phyloP scores from a whole-genome alignment of 345 rosid species.

The Populus simonii region DNA sequence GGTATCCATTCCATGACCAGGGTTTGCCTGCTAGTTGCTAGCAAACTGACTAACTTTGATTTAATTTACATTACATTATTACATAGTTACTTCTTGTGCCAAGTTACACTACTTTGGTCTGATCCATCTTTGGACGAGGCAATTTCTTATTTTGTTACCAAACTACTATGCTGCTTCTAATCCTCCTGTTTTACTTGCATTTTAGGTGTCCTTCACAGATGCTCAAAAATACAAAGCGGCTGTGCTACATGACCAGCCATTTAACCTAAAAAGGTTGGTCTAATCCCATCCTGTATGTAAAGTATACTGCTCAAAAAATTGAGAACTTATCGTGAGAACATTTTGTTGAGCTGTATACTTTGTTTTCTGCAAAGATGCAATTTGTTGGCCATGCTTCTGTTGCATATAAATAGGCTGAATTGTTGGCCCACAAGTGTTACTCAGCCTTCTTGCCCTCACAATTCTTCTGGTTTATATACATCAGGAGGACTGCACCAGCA shows the following conservation, averaged over 20 bases:
- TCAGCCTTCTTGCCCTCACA: background rate
- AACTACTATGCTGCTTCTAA: background rate
- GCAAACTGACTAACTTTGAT: background rate
- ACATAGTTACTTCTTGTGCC: background rate
- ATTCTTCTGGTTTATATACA: slow-evolving; percentile 7
- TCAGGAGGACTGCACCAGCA: slow-evolving; percentile 72
- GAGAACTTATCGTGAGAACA: background rate
- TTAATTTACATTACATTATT: background rate
- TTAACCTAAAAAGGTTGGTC: slow-evolving; percentile 68
- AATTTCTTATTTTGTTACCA: background rate
- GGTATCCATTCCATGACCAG: too few relatives aligned
- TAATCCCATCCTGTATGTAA: background rate
- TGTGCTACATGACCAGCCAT: slow-evolving; percentile 64
- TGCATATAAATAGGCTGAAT: background rate
- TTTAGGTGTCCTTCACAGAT: slow-evolving; percentile 76
- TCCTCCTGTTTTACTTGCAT: slow-evolving; percentile 3
- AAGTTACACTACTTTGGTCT: background rate
- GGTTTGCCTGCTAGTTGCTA: too few relatives aligned
- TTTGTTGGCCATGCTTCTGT: background rate
- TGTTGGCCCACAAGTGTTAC: background rate
- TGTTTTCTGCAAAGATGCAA: background rate
- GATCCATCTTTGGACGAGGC: too few relatives aligned
- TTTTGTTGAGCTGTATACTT: background rate
- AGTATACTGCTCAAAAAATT: background rate
- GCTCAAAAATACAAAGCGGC: slow-evolving; percentile 67